These are phyloP conservation scores for Haematococcus lacustris DNA, from an alignment of 139 green algal species.

Conservation along the genomic window DNA sequence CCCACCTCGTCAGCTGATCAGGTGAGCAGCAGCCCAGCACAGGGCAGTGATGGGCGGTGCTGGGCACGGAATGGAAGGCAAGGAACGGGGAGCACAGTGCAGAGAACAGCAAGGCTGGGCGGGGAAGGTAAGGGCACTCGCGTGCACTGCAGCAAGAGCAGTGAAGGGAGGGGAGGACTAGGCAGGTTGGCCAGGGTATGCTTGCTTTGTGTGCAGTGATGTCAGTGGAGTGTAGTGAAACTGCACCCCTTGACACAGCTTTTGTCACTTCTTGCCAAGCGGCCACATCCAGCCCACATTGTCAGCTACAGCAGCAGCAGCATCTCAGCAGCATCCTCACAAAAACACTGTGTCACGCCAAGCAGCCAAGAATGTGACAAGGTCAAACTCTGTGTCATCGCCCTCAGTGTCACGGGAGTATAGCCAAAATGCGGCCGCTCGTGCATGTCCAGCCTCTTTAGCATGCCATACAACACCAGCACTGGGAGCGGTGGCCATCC, in stretches of 20 bases:
- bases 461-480: too few species aligned
- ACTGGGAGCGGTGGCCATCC: too few species aligned
- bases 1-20: slow-evolving; percentile 16
- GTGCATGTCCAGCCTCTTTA: too few species aligned
- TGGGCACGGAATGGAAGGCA: neutral
- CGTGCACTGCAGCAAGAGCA: neutral
- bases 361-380: neutral
- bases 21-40: slow-evolving; percentile 7
- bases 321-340: neutral
- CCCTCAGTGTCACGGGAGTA: too few species aligned
- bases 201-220: neutral
- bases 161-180: neutral
- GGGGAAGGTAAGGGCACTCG: too few species aligned
- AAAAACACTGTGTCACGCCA: neutral
- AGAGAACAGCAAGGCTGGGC: too few species aligned
- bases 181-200: neutral
- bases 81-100: neutral
- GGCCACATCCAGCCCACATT: neutral
- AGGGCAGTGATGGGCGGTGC: neutral
- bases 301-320: neutral
- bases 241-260: neutral
- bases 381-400: neutral
- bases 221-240: neutral
- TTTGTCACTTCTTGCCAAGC: neutral
- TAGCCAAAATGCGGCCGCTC: too few species aligned